Base-by-base conservation (phyloP, 208 protist genomes). In the Angomonas deanei region DNA sequence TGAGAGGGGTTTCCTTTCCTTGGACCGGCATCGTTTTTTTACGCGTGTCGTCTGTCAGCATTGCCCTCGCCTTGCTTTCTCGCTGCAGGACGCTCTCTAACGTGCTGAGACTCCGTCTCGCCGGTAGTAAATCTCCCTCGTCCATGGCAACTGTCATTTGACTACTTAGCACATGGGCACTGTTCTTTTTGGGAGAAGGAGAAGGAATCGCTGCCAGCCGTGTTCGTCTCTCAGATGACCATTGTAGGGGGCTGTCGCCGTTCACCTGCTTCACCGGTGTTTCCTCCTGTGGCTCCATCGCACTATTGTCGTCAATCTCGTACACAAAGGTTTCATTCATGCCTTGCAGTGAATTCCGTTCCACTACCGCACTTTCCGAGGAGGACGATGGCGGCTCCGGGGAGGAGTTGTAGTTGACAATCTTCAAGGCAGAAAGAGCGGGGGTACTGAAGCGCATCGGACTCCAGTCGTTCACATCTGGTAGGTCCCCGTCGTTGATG, bases 261-360 rank as follows among this genome's bases (percentile, higher is more conserved):
- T 15, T 42, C 10, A n/a, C 8, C 23, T 53, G 47, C 23, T 15
- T 53, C 23, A 28, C 23, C n/a, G 47, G 47, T 17, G 47, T 53
- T 42, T 42, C 36, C 36, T 42, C 36, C 36, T 42, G 8, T 42
- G 36, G n/a, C n/a, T n/a, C n/a, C n/a, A n/a, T n/a, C n/a, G n/a
- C n/a, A n/a, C n/a, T n/a, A n/a, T n/a, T n/a, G n/a, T 80, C 76
- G n/a, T 53, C 47, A 15, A 53, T 28, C 50, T 80, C 80, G 54
- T 80, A 78, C 30, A 78, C 31, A 66, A 86, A 82, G 2, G 75
- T 76, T 57, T 83, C 72, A 19, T 78, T 80, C 53, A 76, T 71
- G 48, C 73, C 59, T 26, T 38, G 67, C 49, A 82, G 42, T 0
- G 75, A 70, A 47, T 80, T 67, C 11, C 68, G 47, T 53, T 8